Evolutionary conservation across 257 asterid genomes (phyloP).

Genomic region (Scutellaria barbata): DNA sequence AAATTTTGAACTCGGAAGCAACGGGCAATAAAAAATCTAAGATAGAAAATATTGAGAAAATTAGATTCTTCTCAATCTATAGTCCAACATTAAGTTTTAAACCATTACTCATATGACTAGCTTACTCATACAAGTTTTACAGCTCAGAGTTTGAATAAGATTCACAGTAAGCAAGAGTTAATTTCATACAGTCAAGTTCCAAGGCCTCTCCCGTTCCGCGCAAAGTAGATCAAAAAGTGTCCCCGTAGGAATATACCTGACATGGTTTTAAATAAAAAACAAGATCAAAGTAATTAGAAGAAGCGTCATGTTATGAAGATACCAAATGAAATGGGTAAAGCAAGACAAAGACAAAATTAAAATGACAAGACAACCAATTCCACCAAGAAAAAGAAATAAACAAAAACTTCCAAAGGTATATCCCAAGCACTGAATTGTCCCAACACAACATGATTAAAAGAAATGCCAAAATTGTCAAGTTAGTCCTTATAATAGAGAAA

Average conservation of each 20-base stretch:
- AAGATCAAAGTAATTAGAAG: slow-evolving; percentile 35
- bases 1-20: slow-evolving; percentile 13
- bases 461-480: slow-evolving; percentile 8
- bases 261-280: slow-evolving; percentile 33
- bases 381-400: not conserved
- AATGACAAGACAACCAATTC: slow-evolving; percentile 12
- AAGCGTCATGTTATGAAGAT: slow-evolving; percentile 5
- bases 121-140: slow-evolving; percentile 7
- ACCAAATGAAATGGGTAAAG: slow-evolving; percentile 22
- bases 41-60: not conserved
- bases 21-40: slow-evolving; percentile 13
- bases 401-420: not conserved
- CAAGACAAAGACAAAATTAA: not conserved
- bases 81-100: slow-evolving; percentile 33
- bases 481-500: not conserved
- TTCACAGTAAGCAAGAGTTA: slow-evolving; percentile 26
- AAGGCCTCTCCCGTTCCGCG: slow-evolving; percentile 95
- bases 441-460: not conserved
- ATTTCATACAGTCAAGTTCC: slow-evolving; percentile 81
- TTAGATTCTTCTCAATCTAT: slow-evolving; percentile 18
- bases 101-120: not conserved
- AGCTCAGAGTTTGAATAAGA: slow-evolving; percentile 18
- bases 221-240: slow-evolving; percentile 95
- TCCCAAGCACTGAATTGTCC: too few relatives aligned
- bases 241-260: slow-evolving; percentile 94